These are phyloP conservation scores for Didymosphaeria variabile DNA, from an alignment of 2,329 filamentous ascomycete genomes.

Conservation along the genomic window DNA sequence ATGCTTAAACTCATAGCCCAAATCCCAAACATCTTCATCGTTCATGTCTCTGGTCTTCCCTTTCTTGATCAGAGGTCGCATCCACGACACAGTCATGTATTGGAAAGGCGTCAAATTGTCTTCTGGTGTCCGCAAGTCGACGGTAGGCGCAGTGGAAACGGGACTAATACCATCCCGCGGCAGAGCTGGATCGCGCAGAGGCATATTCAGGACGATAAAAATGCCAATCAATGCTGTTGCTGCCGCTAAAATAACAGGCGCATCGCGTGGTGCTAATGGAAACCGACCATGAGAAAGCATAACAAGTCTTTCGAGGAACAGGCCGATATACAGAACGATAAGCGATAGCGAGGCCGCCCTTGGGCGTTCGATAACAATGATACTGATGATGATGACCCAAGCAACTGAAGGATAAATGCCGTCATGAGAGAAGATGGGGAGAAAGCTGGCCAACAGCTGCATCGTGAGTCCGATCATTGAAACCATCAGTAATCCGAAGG, in stretches of 20 bases:
- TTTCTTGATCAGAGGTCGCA: constrained; percentile 74
- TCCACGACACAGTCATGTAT: constrained; percentile 87
- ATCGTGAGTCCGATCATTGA: constrained; percentile 36
- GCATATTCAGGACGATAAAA: constrained; percentile 70
- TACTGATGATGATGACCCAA: constrained; percentile 44
- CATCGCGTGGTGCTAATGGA: constrained; percentile 42
- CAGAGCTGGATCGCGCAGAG: constrained; percentile 69
- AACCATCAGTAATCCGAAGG: constrained; percentile 36
- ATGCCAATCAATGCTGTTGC: constrained; percentile 59
- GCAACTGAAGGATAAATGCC: constrained; percentile 41
- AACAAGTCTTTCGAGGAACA: constrained; percentile 49
- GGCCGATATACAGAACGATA: constrained; percentile 46
- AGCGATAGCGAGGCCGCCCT: constrained; percentile 53
- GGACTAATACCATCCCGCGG: constrained; percentile 66
- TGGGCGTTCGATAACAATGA: constrained; percentile 52
- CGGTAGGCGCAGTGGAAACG: constrained; percentile 65
- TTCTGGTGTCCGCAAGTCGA: constrained; percentile 75
- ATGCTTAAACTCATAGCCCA: constrained; percentile 86
- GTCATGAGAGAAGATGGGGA: constrained; percentile 26
- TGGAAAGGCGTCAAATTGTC: constrained; percentile 82
- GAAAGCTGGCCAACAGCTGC: constrained; percentile 37
- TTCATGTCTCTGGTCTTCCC: constrained; percentile 73
- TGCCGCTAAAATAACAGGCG: constrained; percentile 45
- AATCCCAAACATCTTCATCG: constrained; percentile 81
- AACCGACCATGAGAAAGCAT: constrained; percentile 35